Evolutionary conservation across 176 grass and related monocot species (phyloP), one percentile per base, ranked within the genome.

Genomic region (Poa pratensis): DNA sequence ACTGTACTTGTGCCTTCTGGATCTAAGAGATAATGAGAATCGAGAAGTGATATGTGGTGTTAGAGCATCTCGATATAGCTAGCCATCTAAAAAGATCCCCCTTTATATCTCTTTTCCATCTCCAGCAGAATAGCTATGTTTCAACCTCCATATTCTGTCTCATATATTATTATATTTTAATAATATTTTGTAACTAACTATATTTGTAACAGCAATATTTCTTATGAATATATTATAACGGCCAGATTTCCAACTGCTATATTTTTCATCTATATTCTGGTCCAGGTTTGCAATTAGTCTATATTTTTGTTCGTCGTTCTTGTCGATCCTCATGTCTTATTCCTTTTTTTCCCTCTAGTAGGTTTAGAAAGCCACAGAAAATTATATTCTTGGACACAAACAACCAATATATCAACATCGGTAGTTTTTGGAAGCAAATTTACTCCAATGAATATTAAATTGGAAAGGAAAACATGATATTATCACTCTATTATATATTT

Each of bases 1-100:
- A 49, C 70, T 53, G 26, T 75, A 24, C 11, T 24, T 32, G 43
- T 20, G 50, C 75, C 23, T 81, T 65, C 45, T 75, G 22, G 11
- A 54, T 81, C 27, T 4, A 9, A 4, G 15, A 5, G 32, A 30
- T 53, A 64, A 28, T 68, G 65, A 69, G 23, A 42, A 22, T 16
- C 37, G 64, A 34, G 70, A 80, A 86, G 77, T 32, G 15, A 32
- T 65, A 14, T 60, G 30, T 43, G 45, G 23, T 30, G 52, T 50
- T 28, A 73, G 43, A 73, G 46, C 70, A 73, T 50, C 69, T 73
- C 1, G 1, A 73, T 73, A 46, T 71, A 39, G 20, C 11, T 23
- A 6, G 37, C 68, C 20, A 70, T 43, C 35, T 22, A 70, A 70
- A 70, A 70, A 42, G 3, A n/a, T 1, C 9, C 60, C 60, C 24